A percentile compares a stretch with the other conserved stretches of the same genome.
phyloP scores from a whole-genome alignment of 257 asterid genomes.

The Avicennia marina region DNA sequence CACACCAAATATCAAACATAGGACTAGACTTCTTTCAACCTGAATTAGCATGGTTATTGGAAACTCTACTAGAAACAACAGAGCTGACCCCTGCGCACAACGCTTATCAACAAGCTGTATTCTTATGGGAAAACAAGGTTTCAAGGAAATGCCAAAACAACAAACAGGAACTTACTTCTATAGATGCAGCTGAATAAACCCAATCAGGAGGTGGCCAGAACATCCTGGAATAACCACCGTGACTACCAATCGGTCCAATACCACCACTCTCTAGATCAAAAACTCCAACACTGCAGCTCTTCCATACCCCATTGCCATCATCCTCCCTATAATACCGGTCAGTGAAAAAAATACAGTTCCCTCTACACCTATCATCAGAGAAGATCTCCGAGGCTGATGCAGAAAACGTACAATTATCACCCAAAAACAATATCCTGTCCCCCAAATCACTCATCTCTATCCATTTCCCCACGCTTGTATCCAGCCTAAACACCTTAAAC shows the following conservation, averaged over 20 bases:
- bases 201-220: conserved; percentile 94
- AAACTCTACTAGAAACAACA: too few relatives aligned
- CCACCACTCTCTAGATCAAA: conserved; percentile 67
- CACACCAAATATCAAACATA: too few relatives aligned
- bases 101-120: too few relatives aligned
- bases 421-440: conserved; percentile 66
- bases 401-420: conserved; percentile 71
- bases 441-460: conserved; percentile 55
- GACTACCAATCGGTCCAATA: conserved; percentile 48
- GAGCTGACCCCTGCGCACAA: too few relatives aligned
- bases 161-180: conserved; percentile 46
- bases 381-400: conserved; percentile 47
- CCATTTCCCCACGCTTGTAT: conserved; percentile 50
- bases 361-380: conserved; percentile 30
- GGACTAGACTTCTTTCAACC: too few relatives aligned
- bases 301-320: conserved; percentile 53
- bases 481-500: conserved; percentile 71
- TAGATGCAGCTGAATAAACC: conserved; percentile 42
- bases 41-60: too few relatives aligned
- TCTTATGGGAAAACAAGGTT: neutral
- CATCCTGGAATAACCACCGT: conserved; percentile 42
- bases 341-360: conserved; percentile 66
- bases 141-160: neutral
- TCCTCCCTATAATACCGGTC: conserved; percentile 53
- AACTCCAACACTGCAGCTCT: conserved; percentile 49